Evolutionary conservation across 2,329 filamentous ascomycete genomes (phyloP).

Genomic region (Leptographium procerum): DNA sequence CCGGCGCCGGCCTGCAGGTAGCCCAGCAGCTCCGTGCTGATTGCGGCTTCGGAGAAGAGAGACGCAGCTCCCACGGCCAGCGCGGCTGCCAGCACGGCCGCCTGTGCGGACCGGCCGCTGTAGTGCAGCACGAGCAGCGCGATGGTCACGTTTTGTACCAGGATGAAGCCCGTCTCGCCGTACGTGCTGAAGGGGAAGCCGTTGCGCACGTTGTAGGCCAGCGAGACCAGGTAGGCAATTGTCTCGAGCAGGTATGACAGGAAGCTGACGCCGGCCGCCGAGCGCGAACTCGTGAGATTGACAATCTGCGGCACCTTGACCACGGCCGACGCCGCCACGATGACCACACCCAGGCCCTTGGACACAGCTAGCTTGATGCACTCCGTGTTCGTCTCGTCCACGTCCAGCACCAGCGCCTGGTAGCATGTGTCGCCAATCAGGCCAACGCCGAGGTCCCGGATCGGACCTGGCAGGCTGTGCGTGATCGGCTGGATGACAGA

Average conservation of each 20-base stretch:
- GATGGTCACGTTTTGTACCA: constrained; percentile 86
- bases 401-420: constrained; percentile 70
- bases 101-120: constrained; percentile 53
- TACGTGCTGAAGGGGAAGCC: constrained; percentile 94
- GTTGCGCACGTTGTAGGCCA: constrained; percentile 86
- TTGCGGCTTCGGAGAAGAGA: constrained; percentile 56
- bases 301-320: constrained; percentile 97
- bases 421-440: constrained; percentile 81
- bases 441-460: constrained; percentile 63
- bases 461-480: constrained; percentile 58
- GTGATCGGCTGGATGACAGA: constrained; percentile 57
- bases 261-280: constrained; percentile 75
- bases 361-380: constrained; percentile 86
- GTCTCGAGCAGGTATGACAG: constrained; percentile 90
- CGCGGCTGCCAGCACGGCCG: constrained; percentile 67
- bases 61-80: constrained; percentile 59
- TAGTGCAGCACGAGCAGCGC: constrained; percentile 78
- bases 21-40: constrained; percentile 57
- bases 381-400: constrained; percentile 63
- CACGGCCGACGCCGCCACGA: constrained; percentile 78
- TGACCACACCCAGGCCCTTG: constrained; percentile 86
- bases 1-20: constrained; percentile 80
- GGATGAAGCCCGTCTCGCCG: constrained; percentile 86
- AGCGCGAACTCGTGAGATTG: constrained; percentile 75
- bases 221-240: constrained; percentile 70